Conservation (phyloP, 2,329 filamentous ascomycete species). For the Fusarium subtropicale region DNA sequence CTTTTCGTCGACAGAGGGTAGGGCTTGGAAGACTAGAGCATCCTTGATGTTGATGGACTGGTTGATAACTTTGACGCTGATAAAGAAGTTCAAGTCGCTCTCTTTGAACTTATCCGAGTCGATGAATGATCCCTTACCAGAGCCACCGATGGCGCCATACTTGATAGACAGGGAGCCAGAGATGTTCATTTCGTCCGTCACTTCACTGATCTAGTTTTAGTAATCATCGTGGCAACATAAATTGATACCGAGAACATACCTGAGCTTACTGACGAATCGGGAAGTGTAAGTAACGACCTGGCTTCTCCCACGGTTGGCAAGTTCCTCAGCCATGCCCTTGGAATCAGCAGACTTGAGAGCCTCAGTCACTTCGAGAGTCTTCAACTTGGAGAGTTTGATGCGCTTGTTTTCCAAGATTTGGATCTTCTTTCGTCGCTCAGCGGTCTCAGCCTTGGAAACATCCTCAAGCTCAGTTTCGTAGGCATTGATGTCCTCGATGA, state of each 20-base stretch:
- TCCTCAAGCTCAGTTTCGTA: background rate
- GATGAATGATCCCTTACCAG: background rate
- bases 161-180: background rate
- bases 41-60: constrained; percentile 7
- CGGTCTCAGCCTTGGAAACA: background rate
- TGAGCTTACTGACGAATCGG: background rate
- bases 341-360: constrained; percentile 4
- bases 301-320: background rate
- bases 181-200: background rate
- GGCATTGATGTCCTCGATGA: background rate
- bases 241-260: background rate
- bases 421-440: background rate
- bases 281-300: background rate
- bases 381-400: background rate
- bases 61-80: constrained; percentile 7
- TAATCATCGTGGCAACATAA: rapidly evolving
- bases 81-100: constrained; percentile 2
- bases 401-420: background rate
- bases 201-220: background rate
- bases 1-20: background rate
- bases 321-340: background rate
- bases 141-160: background rate
- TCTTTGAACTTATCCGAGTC: background rate
- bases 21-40: background rate
- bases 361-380: constrained; percentile 3